Evolutionary conservation across 768 basidiomycete genomes (phyloP).

Genomic region (Myochromella boudieri): DNA sequence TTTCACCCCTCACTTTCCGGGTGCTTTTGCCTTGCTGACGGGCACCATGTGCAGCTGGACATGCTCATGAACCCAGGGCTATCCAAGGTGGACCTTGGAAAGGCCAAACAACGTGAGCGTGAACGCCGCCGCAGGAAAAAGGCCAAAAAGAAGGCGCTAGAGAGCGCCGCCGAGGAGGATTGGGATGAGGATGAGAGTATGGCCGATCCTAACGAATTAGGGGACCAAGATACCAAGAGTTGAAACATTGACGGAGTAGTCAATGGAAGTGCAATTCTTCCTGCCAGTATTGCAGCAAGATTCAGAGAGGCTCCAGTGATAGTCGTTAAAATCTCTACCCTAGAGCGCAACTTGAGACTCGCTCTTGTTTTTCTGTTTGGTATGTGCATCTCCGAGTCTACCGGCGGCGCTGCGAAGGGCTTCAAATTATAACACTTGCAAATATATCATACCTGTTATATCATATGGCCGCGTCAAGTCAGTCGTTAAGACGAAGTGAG

Average conservation of each 20-base stretch:
- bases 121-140: slow-evolving; percentile 78
- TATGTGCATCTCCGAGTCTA: background rate
- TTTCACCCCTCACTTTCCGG: slow-evolving; percentile 17
- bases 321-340: too few relatives aligned
- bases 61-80: slow-evolving; percentile 71
- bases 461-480: slow-evolving; percentile 7
- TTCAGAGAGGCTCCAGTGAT: too few relatives aligned
- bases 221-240: too few relatives aligned
- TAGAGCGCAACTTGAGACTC: too few relatives aligned
- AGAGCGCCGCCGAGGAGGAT: slow-evolving; percentile 24
- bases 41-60: slow-evolving; percentile 56
- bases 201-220: background rate
- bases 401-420: too few relatives aligned
- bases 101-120: slow-evolving; percentile 74
- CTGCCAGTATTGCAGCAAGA: too few relatives aligned
- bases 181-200: slow-evolving; percentile 5
- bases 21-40: slow-evolving; percentile 18
- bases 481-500: background rate
- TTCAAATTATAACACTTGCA: slow-evolving; percentile 9
- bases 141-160: slow-evolving; percentile 62
- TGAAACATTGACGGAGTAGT: too few relatives aligned
- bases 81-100: slow-evolving; percentile 65
- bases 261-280: too few relatives aligned
- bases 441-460: too few relatives aligned
- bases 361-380: background rate